Conservation (phyloP, 2,329 filamentous ascomycete species). For the Cladophialophora bantiana region DNA sequence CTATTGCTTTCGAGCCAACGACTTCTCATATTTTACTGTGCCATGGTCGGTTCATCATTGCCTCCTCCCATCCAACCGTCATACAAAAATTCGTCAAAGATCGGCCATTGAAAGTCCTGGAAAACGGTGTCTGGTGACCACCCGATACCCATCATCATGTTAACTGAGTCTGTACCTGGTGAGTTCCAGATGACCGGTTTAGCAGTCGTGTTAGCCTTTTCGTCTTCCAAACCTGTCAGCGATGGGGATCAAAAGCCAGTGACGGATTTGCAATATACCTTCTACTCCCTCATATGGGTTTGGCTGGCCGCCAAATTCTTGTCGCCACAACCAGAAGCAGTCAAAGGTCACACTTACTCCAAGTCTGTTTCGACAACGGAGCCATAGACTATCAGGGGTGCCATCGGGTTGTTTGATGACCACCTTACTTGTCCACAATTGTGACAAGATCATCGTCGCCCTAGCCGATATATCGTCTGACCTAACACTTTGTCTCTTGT, state of each 20-base stretch:
- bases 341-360: slow-evolving; percentile 31
- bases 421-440: slow-evolving; percentile 32
- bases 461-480: slow-evolving; percentile 26
- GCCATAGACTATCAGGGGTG: slow-evolving; percentile 22
- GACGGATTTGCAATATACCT: slow-evolving; percentile 9
- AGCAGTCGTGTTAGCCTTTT: slow-evolving; percentile 12
- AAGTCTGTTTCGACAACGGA: slow-evolving; percentile 29
- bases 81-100: slow-evolving; percentile 25
- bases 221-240: slow-evolving; percentile 17
- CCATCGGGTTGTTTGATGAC: slow-evolving; percentile 26
- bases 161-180: slow-evolving; percentile 16
- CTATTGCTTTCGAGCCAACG: neutral
- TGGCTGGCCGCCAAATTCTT: slow-evolving; percentile 27
- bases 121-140: slow-evolving; percentile 30
- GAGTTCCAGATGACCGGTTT: neutral
- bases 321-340: slow-evolving; percentile 31
- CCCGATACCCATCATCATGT: slow-evolving; percentile 31
- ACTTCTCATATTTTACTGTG: neutral
- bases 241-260: neutral
- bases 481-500: slow-evolving; percentile 28
- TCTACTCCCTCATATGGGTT: slow-evolving; percentile 29
- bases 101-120: slow-evolving; percentile 32
- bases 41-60: neutral
- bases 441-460: slow-evolving; percentile 29
- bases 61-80: slow-evolving; percentile 13